Conservation (phyloP, 1,284 basidiomycete species). For the Tilletia indica region DNA sequence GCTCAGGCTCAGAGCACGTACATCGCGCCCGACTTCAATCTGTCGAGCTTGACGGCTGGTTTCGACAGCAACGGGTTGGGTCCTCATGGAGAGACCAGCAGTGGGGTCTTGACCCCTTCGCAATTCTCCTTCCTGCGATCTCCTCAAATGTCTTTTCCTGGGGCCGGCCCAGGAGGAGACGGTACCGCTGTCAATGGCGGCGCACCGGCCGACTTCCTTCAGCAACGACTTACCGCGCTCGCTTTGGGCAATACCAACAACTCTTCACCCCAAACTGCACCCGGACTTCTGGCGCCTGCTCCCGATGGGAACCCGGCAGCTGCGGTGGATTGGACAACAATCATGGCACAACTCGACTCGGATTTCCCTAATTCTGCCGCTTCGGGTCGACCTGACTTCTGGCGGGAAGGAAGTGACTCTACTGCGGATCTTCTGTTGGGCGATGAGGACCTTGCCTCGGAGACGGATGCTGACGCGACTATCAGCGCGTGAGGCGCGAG, state of each 20-base stretch:
- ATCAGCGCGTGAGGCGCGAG: neutral
- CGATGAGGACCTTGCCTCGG: neutral
- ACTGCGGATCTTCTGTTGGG: neutral
- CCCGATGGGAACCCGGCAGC: too few relatives aligned
- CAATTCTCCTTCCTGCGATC: slow-evolving; percentile 13
- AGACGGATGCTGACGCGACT: neutral
- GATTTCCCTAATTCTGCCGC: neutral
- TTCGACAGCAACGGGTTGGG: neutral
- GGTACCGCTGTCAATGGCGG: neutral
- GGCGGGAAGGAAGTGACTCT: neutral
- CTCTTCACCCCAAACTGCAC: too few relatives aligned
- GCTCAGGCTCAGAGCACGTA: slow-evolving; percentile 13
- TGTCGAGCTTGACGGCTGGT: neutral
- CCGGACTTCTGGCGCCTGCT: too few relatives aligned
- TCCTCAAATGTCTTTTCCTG: neutral
- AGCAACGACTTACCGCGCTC: slow-evolving; percentile 12
- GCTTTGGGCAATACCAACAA: neutral
- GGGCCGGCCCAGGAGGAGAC: neutral
- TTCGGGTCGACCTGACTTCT: neutral
- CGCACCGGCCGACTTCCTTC: neutral
- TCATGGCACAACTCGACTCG: slow-evolving; percentile 10
- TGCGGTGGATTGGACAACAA: neutral
- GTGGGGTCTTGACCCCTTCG: slow-evolving; percentile 5
- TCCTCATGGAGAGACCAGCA: neutral
- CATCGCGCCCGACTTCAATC: slow-evolving; percentile 9